Evolutionary conservation across 2,329 filamentous ascomycete genomes (phyloP).

Genomic region (Huntiella abstrusa): DNA sequence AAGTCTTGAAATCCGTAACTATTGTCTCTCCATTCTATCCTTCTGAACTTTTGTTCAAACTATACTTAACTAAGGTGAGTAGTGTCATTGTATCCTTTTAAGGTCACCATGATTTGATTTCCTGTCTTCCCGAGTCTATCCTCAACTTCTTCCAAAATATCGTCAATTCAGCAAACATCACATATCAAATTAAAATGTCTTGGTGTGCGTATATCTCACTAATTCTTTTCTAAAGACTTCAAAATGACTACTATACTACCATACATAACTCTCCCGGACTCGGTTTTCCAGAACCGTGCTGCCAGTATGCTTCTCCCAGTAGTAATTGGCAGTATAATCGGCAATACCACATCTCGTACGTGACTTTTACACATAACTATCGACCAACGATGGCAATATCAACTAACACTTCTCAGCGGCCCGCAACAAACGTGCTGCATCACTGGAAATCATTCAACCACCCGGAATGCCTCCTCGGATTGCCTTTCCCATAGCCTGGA

Average conservation of each 20-base stretch:
- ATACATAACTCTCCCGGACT: constrained; percentile 53
- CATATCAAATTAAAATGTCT: not conserved
- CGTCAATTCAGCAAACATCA: too few species aligned
- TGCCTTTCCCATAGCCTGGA: constrained; percentile 49
- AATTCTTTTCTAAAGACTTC: constrained; percentile 7
- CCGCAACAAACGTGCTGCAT: constrained; percentile 35
- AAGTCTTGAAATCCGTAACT: too few species aligned
- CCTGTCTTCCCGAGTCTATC: too few species aligned
- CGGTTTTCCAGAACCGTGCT: constrained; percentile 53
- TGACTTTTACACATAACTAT: constrained; percentile 5
- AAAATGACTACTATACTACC: constrained; percentile 65
- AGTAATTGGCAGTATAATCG: constrained; percentile 51
- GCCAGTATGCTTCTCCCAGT: constrained; percentile 60
- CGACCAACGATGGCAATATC: constrained; percentile 2
- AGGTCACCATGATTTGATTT: too few species aligned
- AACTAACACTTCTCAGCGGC: constrained; percentile 27
- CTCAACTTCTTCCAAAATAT: too few species aligned
- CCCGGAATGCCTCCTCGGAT: constrained; percentile 40
- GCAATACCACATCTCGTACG: constrained; percentile 48
- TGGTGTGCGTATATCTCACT: not conserved
- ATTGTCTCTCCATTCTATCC: too few species aligned
- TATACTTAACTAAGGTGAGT: too few species aligned
- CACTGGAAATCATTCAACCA: constrained; percentile 40
- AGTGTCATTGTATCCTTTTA: too few species aligned
- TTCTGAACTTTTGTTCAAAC: too few species aligned